phyloP scores from a whole-genome alignment of 495 filamentous ascomycete species.

The Podospora bellae-mahoneyi region DNA sequence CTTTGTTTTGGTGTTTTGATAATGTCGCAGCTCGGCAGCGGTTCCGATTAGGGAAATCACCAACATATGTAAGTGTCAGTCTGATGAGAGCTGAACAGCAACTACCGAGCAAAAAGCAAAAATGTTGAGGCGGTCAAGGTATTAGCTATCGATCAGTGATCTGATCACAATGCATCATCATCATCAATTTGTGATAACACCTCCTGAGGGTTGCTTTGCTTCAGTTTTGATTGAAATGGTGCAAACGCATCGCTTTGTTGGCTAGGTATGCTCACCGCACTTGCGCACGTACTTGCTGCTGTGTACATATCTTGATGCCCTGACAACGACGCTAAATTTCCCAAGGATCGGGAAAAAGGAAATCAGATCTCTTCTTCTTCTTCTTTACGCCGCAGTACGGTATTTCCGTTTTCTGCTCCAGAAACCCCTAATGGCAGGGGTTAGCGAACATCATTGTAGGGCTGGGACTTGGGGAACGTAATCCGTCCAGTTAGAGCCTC shows the following conservation, averaged over 20 bases:
- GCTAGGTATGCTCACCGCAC: not conserved
- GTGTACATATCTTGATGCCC: no score
- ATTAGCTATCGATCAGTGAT: not conserved
- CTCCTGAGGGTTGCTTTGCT: not conserved
- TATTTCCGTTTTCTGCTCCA: not conserved
- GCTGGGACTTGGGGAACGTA: not conserved
- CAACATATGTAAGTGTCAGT: not conserved
- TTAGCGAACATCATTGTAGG: not conserved
- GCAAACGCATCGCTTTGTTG: not conserved
- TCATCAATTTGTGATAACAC: not conserved
- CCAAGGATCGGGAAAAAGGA: no score
- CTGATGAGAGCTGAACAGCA: not conserved
- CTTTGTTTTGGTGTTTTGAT: not conserved
- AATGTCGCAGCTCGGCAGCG: not conserved
- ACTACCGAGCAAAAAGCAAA: not conserved
- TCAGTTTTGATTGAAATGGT: not conserved
- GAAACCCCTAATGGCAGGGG: not conserved
- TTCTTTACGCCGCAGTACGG: not conserved
- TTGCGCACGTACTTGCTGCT: not conserved
- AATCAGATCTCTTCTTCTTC: not conserved
- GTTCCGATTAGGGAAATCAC: not conserved
- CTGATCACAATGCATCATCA: not conserved
- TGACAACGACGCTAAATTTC: no score
- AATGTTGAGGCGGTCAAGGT: not conserved
- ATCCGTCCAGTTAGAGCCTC: not conserved